Evolutionary conservation across 805 yeast species (phyloP).

Genomic region (Starmerella roubikii): DNA sequence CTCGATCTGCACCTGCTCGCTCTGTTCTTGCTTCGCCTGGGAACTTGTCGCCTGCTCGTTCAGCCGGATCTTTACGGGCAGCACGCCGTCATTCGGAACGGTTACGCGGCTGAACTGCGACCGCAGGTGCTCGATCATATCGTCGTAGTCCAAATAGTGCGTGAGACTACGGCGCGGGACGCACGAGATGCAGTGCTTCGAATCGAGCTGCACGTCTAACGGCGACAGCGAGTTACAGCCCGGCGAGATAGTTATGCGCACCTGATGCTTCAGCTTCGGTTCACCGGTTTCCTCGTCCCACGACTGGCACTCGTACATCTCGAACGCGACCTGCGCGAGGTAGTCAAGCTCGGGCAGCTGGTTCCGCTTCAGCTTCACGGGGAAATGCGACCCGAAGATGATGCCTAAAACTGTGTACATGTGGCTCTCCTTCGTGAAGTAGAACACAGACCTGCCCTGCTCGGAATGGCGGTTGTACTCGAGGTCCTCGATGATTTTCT

Average conservation of each 20-base stretch:
- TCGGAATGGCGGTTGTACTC: constrained; percentile 65
- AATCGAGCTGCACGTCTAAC: constrained; percentile 88
- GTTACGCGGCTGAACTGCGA: constrained; percentile 75
- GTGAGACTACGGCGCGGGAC: constrained; percentile 84
- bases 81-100: constrained; percentile 59
- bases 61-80: constrained; percentile 21
- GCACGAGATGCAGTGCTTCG: constrained; percentile 91
- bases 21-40: not conserved
- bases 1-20: not conserved
- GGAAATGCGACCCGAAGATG: constrained; percentile 79
- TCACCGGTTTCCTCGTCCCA: constrained; percentile 40
- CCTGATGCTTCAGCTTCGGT: constrained; percentile 57
- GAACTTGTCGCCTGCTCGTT: constrained; percentile 3
- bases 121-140: constrained; percentile 67
- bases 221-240: constrained; percentile 99
- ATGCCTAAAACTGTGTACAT: constrained; percentile 87
- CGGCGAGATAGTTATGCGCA: constrained; percentile 83
- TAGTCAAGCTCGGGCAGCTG: constrained; percentile 95
- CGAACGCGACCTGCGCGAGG: constrained; percentile 86
- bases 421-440: constrained; percentile 94
- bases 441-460: constrained; percentile 75
- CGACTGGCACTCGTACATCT: constrained; percentile 63
- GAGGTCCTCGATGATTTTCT: constrained; percentile 70
- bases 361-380: constrained; percentile 89
- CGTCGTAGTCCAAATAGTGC: constrained; percentile 82